Percentiles rank a stretch among this genome's conserved stretches.
These are phyloP conservation scores for Metarhizium brunneum DNA, from an alignment of 2,329 filamentous ascomycete genomes.

Conservation along the genomic window DNA sequence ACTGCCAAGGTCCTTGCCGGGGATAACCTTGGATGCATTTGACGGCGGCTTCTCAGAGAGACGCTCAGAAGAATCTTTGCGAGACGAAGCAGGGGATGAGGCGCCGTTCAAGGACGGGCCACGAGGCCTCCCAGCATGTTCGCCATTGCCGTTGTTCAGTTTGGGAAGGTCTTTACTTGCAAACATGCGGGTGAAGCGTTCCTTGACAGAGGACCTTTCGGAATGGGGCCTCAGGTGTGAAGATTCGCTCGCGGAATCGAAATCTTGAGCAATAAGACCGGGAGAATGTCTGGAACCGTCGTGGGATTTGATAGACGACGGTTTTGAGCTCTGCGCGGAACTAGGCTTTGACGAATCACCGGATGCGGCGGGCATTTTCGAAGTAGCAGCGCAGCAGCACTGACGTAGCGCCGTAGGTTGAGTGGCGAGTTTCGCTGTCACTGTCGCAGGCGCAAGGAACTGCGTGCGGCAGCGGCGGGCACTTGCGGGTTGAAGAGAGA, in stretches of 20 bases:
- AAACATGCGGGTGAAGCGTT: constrained; percentile 57
- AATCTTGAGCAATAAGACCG: constrained; percentile 30
- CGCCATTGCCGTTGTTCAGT: constrained; percentile 23
- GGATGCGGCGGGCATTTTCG: constrained; percentile 5
- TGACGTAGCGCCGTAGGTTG: not conserved
- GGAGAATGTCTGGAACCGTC: constrained; percentile 33
- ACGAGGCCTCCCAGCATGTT: constrained; percentile 23
- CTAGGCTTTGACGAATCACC: constrained; percentile 4
- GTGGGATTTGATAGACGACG: constrained; percentile 24
- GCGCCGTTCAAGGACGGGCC: constrained; percentile 24
- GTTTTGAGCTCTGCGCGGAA: constrained; percentile 6
- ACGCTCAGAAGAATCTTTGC: constrained; percentile 32
- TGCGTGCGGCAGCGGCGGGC: not conserved
- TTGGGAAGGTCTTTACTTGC: constrained; percentile 43
- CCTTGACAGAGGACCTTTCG: constrained; percentile 54
- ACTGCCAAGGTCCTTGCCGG: constrained; percentile 28
- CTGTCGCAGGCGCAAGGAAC: not conserved
- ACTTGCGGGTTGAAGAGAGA: not conserved
- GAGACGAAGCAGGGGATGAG: constrained; percentile 28
- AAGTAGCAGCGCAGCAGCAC: not conserved
- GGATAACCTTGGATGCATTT: constrained; percentile 19
- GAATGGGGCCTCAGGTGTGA: constrained; percentile 22
- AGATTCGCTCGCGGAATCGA: constrained; percentile 15
- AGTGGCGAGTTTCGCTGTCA: not conserved
- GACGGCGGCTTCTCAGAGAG: constrained; percentile 13